Evolutionary conservation across 2,329 filamentous ascomycete genomes (phyloP).

Genomic region (Corynespora cassiicola): DNA sequence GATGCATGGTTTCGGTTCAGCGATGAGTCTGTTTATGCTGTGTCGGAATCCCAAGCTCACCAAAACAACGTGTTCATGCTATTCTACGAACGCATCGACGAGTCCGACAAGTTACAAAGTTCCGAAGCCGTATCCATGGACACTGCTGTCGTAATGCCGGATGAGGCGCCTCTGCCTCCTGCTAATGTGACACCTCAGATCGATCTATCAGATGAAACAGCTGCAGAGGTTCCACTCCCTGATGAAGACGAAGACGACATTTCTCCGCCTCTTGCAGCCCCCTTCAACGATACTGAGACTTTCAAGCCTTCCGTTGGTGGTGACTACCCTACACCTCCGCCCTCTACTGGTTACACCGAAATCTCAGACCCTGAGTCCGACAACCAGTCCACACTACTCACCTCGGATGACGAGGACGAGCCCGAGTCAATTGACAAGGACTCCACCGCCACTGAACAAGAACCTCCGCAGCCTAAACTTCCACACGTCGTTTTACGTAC

Average conservation of each 20-base stretch:
- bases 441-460: too few relatives aligned
- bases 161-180: constrained; percentile 28
- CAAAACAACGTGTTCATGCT: constrained; percentile 94
- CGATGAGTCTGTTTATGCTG: constrained; percentile 80
- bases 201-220: constrained; percentile 12
- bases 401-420: constrained; percentile 28
- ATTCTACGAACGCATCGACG: constrained; percentile 76
- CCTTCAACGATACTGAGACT: background rate
- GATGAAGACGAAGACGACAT: constrained; percentile 21
- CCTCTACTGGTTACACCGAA: constrained; percentile 14
- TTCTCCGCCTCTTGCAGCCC: background rate
- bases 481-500: too few relatives aligned
- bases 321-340: constrained; percentile 14
- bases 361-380: constrained; percentile 30
- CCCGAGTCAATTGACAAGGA: constrained; percentile 3
- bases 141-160: constrained; percentile 4
- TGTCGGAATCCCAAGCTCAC: constrained; percentile 74
- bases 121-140: background rate
- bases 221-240: constrained; percentile 24
- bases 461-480: too few relatives aligned
- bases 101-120: constrained; percentile 50
- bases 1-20: constrained; percentile 88
- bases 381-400: constrained; percentile 27
- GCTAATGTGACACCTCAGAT: background rate
- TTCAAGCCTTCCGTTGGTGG: background rate